Evolutionary conservation across 1,284 basidiomycete genomes (phyloP).

Genomic region (Leccinum huronense): DNA sequence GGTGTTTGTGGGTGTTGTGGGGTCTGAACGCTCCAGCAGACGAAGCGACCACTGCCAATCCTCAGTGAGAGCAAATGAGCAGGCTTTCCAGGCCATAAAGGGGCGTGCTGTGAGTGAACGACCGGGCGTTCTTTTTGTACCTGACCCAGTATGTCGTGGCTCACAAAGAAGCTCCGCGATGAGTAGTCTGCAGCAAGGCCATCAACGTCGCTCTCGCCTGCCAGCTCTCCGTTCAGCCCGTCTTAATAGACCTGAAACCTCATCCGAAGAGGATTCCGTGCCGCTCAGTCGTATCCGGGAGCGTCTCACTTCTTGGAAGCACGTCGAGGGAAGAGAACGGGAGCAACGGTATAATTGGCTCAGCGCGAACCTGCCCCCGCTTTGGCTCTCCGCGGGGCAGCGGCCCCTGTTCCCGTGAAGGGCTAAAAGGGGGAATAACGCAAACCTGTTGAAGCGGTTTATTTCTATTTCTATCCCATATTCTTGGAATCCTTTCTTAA

Average conservation of each 20-base stretch:
- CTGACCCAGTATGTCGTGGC: no score
- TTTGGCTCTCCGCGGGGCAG: neutral
- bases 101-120: no score
- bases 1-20: no score
- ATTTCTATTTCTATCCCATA: neutral
- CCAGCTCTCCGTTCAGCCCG: constrained; percentile 20
- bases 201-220: constrained; percentile 19
- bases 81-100: no score
- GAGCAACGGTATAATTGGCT: neutral
- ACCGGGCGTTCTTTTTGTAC: no score
- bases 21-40: no score
- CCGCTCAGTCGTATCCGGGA: constrained; percentile 13
- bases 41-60: no score
- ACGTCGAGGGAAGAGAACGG: neutral
- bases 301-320: neutral
- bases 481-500: neutral
- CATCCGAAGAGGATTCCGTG: constrained; percentile 22
- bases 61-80: no score
- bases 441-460: neutral
- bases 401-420: neutral
- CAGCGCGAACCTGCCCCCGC: neutral
- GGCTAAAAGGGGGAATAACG: neutral
- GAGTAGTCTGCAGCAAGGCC: no score
- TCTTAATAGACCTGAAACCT: constrained; percentile 12
- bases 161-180: no score